phyloP scores from a whole-genome alignment of 192 early-diverging fungal genomes.

The Coemansia sp. region DNA sequence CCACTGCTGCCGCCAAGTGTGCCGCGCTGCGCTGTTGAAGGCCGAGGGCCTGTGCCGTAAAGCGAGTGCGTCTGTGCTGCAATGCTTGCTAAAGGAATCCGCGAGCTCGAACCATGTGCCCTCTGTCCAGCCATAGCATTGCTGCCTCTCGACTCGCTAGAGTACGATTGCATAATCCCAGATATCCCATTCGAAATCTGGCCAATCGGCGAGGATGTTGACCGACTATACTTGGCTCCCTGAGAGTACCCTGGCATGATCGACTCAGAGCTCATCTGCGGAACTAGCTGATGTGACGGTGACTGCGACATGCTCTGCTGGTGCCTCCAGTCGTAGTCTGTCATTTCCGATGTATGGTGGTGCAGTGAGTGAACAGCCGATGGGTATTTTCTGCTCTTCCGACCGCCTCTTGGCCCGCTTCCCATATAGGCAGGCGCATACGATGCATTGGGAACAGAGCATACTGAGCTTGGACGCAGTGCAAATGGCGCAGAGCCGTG shows the following conservation, averaged over 20 bases:
- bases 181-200: constrained; percentile 10
- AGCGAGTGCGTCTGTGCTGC: constrained; percentile 1
- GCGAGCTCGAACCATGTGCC: background rate
- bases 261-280: constrained; percentile 15
- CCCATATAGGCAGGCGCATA: background rate
- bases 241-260: constrained; percentile 6
- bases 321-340: constrained; percentile 17
- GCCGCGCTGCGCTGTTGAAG: constrained; percentile 5
- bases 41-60: constrained; percentile 10
- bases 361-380: background rate
- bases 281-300: constrained; percentile 8
- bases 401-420: background rate
- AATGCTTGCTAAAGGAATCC: background rate
- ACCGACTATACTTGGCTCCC: background rate
- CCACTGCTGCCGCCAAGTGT: constrained; percentile 1
- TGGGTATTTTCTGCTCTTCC: background rate
- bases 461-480: constrained; percentile 30
- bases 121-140: background rate
- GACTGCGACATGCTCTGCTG: background rate
- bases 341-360: constrained; percentile 20
- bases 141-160: constrained; percentile 17
- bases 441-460: constrained; percentile 31
- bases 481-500: constrained; percentile 6
- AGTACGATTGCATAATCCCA: constrained; percentile 18
- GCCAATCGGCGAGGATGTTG: constrained; percentile 20